Evolutionary conservation across 2,329 filamentous ascomycete genomes (phyloP).

Genomic region (Cercospora beticola): DNA sequence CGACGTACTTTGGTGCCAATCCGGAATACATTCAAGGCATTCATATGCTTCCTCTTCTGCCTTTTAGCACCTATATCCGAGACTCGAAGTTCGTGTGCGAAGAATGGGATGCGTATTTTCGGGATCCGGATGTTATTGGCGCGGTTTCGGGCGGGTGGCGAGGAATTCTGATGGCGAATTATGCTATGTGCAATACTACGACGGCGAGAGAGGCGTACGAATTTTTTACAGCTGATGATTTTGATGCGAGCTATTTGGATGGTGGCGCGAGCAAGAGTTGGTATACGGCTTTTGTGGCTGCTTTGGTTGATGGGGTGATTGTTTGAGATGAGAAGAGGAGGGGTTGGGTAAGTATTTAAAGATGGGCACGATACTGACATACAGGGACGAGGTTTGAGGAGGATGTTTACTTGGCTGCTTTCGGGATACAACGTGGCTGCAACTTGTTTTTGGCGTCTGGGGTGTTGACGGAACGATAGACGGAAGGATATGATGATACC

Average conservation of each 20-base stretch:
- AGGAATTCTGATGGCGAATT: conserved; percentile 79
- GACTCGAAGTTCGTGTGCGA: conserved; percentile 68
- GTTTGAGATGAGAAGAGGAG: neutral
- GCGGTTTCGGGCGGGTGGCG: conserved; percentile 75
- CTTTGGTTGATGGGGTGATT: conserved; percentile 47
- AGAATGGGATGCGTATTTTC: conserved; percentile 82
- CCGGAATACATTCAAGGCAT: conserved; percentile 58
- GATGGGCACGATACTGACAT: neutral
- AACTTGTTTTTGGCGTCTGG: neutral
- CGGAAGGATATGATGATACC: neutral
- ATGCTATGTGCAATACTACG: conserved; percentile 71
- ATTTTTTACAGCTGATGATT: conserved; percentile 68
- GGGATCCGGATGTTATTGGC: conserved; percentile 49
- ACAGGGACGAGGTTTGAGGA: neutral
- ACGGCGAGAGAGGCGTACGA: conserved; percentile 57
- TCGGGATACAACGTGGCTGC: neutral
- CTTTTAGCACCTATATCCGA: conserved; percentile 67
- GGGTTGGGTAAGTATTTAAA: neutral
- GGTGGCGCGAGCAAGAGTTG: conserved; percentile 81
- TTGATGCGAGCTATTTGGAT: conserved; percentile 70
- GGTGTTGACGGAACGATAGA: neutral
- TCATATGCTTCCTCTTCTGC: conserved; percentile 77
- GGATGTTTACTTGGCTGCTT: neutral
- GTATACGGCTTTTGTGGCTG: conserved; percentile 78
- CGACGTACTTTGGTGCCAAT: conserved; percentile 74